phyloP scores from a whole-genome alignment of 2,329 filamentous ascomycete genomes.

The Blastomyces gilchristii region DNA sequence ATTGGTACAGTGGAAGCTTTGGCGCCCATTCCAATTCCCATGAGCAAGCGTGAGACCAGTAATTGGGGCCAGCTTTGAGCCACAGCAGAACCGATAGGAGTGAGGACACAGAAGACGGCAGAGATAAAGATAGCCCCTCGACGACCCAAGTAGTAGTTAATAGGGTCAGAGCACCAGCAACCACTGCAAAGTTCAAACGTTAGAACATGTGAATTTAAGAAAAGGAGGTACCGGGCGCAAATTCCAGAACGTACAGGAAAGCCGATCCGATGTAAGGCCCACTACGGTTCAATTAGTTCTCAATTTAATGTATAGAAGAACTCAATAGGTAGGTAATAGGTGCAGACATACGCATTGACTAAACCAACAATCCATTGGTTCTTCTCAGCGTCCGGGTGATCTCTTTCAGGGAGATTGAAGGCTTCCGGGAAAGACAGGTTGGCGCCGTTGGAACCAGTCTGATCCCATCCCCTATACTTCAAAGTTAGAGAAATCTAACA shows the following conservation, averaged over 20 bases:
- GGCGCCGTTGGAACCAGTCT: slow-evolving; percentile 45
- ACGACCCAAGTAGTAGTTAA: slow-evolving; percentile 50
- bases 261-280: slow-evolving; percentile 46
- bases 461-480: slow-evolving; percentile 37
- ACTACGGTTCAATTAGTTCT: slow-evolving; percentile 18
- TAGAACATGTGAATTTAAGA: neutral
- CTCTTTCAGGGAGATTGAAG: slow-evolving; percentile 36
- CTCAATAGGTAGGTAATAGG: slow-evolving; percentile 36
- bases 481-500: slow-evolving; percentile 10
- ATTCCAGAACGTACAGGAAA: slow-evolving; percentile 32
- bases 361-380: slow-evolving; percentile 55
- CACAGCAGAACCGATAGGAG: slow-evolving; percentile 57
- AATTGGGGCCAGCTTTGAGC: slow-evolving; percentile 51
- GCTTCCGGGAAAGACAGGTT: slow-evolving; percentile 42
- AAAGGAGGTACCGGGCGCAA: neutral
- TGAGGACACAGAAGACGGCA: slow-evolving; percentile 54
- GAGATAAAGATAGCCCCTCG: slow-evolving; percentile 55
- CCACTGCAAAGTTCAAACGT: slow-evolving; percentile 32
- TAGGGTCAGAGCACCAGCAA: slow-evolving; percentile 57
- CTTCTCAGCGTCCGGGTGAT: slow-evolving; percentile 30
- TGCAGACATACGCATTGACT: slow-evolving; percentile 46
- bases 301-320: slow-evolving; percentile 13
- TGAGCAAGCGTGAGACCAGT: slow-evolving; percentile 46
- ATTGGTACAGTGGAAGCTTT: slow-evolving; percentile 48
- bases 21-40: slow-evolving; percentile 54